Evolutionary conservation across 768 basidiomycete genomes (phyloP), one percentile per base, ranked within the genome.

Genomic region (Boletus edulis): DNA sequence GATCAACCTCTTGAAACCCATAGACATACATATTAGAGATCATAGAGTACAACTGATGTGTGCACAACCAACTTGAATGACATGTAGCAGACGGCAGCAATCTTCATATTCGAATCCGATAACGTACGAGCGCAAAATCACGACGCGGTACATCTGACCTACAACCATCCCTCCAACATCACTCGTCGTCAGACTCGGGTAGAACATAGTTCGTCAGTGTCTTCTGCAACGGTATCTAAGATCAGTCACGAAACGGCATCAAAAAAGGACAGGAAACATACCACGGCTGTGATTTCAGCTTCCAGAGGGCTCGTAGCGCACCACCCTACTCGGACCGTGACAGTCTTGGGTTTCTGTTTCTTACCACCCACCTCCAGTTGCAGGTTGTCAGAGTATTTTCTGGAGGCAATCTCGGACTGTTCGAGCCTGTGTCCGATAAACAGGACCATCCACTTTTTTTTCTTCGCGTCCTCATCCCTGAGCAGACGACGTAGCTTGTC

Each of bases 141-240:
- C 29, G 44, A 45, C n/a, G 22, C 22, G 17, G 11, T 45, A 44
- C 13, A 29, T 10, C 24, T 29, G 22, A 44, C 15, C 8, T 29
- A 45, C 17, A n/a, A 8, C 29, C 49, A 34, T 22, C 13, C 34
- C 49, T 34, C 10, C 18, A 18, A 1, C 8, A 32, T 44, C 13
- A 51, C 27, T 27, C 43, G 20, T 45, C 37, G 11, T 44, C 39
- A 4, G 44, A 32, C 14, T 52, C 50, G 13, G 31, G 38, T 3
- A 44, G 50, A 20, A 18, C 31, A 46, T 56, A 56, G 3, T 46
- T 52, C 22, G 22, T 39, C 22, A 46, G 50, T 6, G 55, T 52
- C 15, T 41, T n/a, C 55, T 53, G 31, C 12, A 35, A 45, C 14
- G 24, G 14, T 18, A 45, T 17, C 40, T 7, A 17, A 18, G 13